Evolutionary conservation across 495 filamentous ascomycete species (phyloP), one percentile per base, ranked within the genome.

Genomic region (Penicillium riverlandense): DNA sequence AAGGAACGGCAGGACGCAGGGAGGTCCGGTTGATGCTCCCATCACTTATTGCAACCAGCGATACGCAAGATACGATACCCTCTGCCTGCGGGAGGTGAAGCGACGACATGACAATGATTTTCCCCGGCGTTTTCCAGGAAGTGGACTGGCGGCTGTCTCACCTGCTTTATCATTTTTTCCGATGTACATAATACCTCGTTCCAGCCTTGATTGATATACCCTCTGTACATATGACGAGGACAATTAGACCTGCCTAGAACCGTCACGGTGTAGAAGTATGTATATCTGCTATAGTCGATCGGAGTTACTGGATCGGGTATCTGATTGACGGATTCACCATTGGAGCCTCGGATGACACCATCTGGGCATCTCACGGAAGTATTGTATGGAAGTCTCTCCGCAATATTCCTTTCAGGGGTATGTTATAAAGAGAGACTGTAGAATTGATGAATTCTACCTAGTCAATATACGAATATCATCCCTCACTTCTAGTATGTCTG

Each of bases 1-100:
- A 74, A 67, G 43, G 56, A 58, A 15, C 47, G 40, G 38, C 55
- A 58, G 12, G 45, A 61, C 16, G 35, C 37, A 6, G 49, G 47
- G 5, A 44, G 40, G 32, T 53, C 55, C 29, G 54, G 53, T 40
- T 59, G 51, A 59, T 51, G 22, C 4, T 16, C 22, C 22, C 3
- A 22, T 4, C 22, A 22, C 22, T 4, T 4, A 16, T 16, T 16
- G 15, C 15, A 16, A 16, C 15, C 15, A 16, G 15, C 15, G 15
- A 16, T 16, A 16, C 15, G 15, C 22, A 3, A 3, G 22, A 22
- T 57, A 54, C 48, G 57, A 60, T 60, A 60, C 57, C 57, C 55
- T 48, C 49, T 34, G 9, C n/a, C 22, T 3, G 22, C 22, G 22
- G 4, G 22, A 22, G 22, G 22, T 22, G 22, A 22, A 22, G 22